phyloP scores from a whole-genome alignment of 1,284 basidiomycete species.

The Rhodotorula sp. region DNA sequence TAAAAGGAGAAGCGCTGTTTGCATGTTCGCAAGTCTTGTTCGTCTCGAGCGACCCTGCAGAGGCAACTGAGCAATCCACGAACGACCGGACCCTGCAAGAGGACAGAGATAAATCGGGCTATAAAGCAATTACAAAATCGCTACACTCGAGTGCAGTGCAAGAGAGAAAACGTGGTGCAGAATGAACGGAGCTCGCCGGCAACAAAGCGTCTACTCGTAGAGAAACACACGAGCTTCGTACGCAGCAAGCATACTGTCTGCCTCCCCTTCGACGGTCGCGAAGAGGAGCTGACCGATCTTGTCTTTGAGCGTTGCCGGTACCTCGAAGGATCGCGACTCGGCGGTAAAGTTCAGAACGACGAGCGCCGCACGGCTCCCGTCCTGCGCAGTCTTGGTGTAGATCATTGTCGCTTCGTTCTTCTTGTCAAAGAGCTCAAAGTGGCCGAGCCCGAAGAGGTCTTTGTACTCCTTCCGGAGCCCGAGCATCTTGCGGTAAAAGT shows the following conservation, averaged over 20 bases:
- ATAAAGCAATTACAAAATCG: too few species aligned
- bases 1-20: too few species aligned
- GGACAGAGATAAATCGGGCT: too few species aligned
- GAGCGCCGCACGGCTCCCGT: constrained; percentile 44
- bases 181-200: too few species aligned
- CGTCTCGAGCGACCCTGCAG: too few species aligned
- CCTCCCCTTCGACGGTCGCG: not conserved
- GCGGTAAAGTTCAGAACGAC: constrained; percentile 60
- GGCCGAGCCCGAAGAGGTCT: constrained; percentile 54
- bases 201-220: not conserved
- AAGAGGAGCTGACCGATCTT: not conserved
- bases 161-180: not conserved
- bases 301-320: constrained; percentile 5
- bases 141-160: too few species aligned
- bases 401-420: constrained; percentile 59
- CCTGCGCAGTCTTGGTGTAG: constrained; percentile 53
- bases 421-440: constrained; percentile 56
- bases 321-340: constrained; percentile 37
- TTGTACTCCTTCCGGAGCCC: constrained; percentile 57
- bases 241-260: constrained; percentile 1
- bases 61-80: too few species aligned
- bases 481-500: constrained; percentile 63
- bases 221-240: constrained; percentile 17
- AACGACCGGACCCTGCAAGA: too few species aligned
- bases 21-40: too few species aligned